phyloP scores from a whole-genome alignment of 306 rosid species.

The Cucurbita maxima region DNA sequence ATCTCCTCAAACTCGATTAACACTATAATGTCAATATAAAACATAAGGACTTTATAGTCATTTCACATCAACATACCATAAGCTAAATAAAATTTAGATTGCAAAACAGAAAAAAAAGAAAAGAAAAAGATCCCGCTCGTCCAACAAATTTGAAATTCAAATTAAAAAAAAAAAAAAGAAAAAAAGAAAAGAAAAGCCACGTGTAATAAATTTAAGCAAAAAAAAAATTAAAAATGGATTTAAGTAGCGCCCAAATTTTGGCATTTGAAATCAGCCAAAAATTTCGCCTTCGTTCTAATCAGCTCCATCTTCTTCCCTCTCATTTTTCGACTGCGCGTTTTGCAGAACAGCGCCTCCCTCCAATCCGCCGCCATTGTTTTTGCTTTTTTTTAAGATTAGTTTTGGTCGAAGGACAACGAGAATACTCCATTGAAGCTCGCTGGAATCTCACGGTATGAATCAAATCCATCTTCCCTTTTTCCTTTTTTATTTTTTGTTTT shows the following conservation, averaged over 20 bases:
- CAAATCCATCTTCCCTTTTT: not conserved
- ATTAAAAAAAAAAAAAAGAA: not conserved
- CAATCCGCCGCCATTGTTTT: conserved; percentile 1
- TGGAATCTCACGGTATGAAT: not conserved
- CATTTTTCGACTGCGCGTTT: not conserved
- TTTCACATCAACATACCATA: not conserved
- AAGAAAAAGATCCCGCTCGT: not conserved
- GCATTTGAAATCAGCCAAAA: not conserved
- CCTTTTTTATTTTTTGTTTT: not conserved
- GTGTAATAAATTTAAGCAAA: not conserved
- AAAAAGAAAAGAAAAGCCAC: not conserved
- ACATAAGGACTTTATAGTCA: not conserved
- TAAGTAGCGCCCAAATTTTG: conserved; percentile 1
- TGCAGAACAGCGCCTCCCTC: not conserved
- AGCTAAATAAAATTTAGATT: not conserved
- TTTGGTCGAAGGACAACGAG: not conserved
- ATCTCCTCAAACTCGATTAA: not conserved
- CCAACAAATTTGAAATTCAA: not conserved
- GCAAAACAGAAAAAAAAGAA: not conserved
- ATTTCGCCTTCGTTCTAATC: not conserved
- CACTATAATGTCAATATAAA: not conserved
- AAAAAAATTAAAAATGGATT: not conserved
- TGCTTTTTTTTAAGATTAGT: too few species aligned
- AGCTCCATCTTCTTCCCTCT: not conserved
- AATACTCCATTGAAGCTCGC: not conserved